A percentile compares a stretch with the other conserved stretches of the same genome.
These are phyloP conservation scores for Beta lomatogona DNA, from an alignment of 179 eudicot genomes.

Conservation along the genomic window DNA sequence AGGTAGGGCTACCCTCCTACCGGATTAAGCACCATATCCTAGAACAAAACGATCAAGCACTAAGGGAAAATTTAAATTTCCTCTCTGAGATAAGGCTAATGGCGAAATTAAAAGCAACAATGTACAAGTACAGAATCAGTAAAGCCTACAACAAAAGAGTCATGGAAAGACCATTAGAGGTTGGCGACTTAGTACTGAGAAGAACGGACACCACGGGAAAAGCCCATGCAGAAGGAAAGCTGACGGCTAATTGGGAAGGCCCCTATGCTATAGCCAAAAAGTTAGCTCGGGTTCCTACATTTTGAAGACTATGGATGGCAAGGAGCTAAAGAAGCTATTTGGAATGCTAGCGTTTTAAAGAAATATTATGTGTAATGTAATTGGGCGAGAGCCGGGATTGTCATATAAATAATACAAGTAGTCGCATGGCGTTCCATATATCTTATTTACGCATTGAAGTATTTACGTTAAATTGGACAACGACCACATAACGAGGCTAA, in stretches of 20 bases:
- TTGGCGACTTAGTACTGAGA: neutral
- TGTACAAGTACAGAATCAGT: neutral
- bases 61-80: neutral
- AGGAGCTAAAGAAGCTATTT: too few species aligned
- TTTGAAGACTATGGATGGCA: too few species aligned
- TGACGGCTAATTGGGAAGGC: neutral
- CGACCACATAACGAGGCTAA: too few species aligned
- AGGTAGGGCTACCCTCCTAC: neutral
- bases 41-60: rapidly evolving
- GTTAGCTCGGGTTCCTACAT: too few species aligned
- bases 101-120: neutral
- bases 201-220: neutral
- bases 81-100: neutral
- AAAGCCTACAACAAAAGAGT: neutral
- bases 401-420: too few species aligned
- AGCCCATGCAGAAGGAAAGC: neutral
- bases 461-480: too few species aligned
- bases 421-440: too few species aligned
- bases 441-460: too few species aligned
- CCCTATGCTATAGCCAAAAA: too few species aligned
- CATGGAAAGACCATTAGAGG: neutral
- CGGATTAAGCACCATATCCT: neutral
- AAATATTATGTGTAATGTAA: too few species aligned
- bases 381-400: too few species aligned
- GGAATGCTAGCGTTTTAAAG: too few species aligned